Evolutionary conservation across 179 eudicot species (phyloP).

Genomic region (Silene noctiflora): DNA sequence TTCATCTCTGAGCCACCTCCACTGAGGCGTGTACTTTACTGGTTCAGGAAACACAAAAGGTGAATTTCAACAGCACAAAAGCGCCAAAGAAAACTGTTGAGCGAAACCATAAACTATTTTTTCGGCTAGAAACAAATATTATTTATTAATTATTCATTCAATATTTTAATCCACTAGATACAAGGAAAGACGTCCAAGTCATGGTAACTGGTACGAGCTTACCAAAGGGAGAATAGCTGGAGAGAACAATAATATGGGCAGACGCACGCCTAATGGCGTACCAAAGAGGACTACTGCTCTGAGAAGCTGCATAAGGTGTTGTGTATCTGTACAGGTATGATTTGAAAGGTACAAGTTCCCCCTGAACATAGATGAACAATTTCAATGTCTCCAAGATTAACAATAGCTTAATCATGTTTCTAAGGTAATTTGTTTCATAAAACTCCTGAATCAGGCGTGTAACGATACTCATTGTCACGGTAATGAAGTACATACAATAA

Average conservation of each 20-base stretch:
- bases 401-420: too few species aligned
- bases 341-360: constrained; percentile 78
- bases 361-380: constrained; percentile 36
- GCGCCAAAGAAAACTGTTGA: neutral
- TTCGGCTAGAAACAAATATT: neutral
- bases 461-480: too few species aligned
- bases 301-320: constrained; percentile 71
- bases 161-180: neutral
- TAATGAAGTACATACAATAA: too few species aligned
- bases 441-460: too few species aligned
- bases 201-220: constrained; percentile 32
- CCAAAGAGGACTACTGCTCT: constrained; percentile 86
- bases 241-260: constrained; percentile 88
- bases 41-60: constrained; percentile 23
- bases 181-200: neutral
- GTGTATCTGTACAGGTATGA: constrained; percentile 67
- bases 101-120: neutral
- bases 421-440: too few species aligned
- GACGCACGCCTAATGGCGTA: constrained; percentile 89
- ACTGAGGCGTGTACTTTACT: constrained; percentile 98
- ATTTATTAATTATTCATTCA: neutral
- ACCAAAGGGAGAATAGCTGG: constrained; percentile 96
- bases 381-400: neutral
- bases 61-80: neutral
- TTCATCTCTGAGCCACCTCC: constrained; percentile 67